Conservation (phyloP, 2,329 filamentous ascomycete species). For the Aureobasidium sp. region DNA sequence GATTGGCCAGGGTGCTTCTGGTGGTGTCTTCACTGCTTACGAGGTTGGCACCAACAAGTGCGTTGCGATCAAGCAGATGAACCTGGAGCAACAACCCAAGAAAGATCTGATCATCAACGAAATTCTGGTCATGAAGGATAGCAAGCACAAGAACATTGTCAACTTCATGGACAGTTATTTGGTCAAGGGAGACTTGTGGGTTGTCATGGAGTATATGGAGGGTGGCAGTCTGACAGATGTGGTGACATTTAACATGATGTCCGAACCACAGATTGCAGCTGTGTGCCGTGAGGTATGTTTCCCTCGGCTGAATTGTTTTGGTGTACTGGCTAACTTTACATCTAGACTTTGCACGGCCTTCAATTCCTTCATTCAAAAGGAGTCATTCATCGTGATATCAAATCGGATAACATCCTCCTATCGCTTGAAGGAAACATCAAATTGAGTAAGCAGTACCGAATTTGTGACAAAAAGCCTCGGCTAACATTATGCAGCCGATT, state of each 20-base stretch:
- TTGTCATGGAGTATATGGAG: slow-evolving; percentile 99
- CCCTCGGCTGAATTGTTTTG: slow-evolving; percentile 16
- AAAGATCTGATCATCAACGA: slow-evolving; percentile 99
- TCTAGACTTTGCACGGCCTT: slow-evolving; percentile 67
- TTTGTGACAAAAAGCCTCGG: background rate
- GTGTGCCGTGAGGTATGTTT: slow-evolving; percentile 67
- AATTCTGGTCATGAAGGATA: slow-evolving; percentile 98
- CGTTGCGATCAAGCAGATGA: slow-evolving; percentile 99
- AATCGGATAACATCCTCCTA: slow-evolving; percentile 94
- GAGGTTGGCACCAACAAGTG: slow-evolving; percentile 75
- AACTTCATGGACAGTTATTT: slow-evolving; percentile 98
- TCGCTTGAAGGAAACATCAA: slow-evolving; percentile 95
- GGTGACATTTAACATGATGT: slow-evolving; percentile 99
- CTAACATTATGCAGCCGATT: slow-evolving; percentile 59
- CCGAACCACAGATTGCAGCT: slow-evolving; percentile 90
- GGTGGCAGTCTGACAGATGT: slow-evolving; percentile 95
- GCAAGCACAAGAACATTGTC: slow-evolving; percentile 95
- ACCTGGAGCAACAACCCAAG: slow-evolving; percentile 94
- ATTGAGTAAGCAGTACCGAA: slow-evolving; percentile 59
- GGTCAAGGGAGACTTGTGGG: slow-evolving; percentile 85
- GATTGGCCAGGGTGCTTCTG: slow-evolving; percentile 94
- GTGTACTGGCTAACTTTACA: slow-evolving; percentile 22
- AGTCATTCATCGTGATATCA: slow-evolving; percentile 97
- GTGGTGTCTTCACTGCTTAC: slow-evolving; percentile 88
- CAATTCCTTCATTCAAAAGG: slow-evolving; percentile 96